Percentiles rank a stretch among this genome's conserved stretches.
These are phyloP conservation scores for Arachis stenosperma DNA, from an alignment of 306 rosid genomes.

Conservation along the genomic window DNA sequence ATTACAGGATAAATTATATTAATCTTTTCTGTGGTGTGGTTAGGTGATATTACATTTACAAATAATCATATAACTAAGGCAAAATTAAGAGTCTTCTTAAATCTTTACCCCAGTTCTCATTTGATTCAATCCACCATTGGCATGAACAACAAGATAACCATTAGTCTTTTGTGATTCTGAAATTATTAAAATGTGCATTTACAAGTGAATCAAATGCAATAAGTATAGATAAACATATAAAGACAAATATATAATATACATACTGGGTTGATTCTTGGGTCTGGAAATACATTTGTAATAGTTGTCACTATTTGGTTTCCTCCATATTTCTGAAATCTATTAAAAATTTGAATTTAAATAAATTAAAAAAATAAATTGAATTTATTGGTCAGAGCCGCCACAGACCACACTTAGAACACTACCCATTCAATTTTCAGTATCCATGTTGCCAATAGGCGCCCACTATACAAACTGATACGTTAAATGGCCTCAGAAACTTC, in stretches of 20 bases:
- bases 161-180: conserved; percentile 64
- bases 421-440: conserved; percentile 20
- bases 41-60: too few relatives aligned
- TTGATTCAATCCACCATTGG: conserved; percentile 98
- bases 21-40: too few relatives aligned
- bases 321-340: conserved; percentile 90
- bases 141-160: conserved; percentile 92
- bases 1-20: too few relatives aligned
- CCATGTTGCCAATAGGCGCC: conserved; percentile 30
- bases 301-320: conserved; percentile 71
- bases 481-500: background rate
- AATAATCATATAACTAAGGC: background rate
- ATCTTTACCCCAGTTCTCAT: conserved; percentile 95
- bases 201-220: background rate
- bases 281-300: conserved; percentile 67
- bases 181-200: background rate
- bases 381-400: conserved; percentile 37
- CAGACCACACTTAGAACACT: conserved; percentile 9
- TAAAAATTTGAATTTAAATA: conserved; percentile 10
- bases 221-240: too few relatives aligned
- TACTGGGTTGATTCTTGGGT: conserved; percentile 67
- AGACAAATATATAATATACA: conserved; percentile 19
- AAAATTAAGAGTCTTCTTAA: background rate
- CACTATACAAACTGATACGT: background rate
- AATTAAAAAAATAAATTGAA: background rate